Conservation (phyloP, 169 alveolate species). For the Plasmodium knowlesi region DNA sequence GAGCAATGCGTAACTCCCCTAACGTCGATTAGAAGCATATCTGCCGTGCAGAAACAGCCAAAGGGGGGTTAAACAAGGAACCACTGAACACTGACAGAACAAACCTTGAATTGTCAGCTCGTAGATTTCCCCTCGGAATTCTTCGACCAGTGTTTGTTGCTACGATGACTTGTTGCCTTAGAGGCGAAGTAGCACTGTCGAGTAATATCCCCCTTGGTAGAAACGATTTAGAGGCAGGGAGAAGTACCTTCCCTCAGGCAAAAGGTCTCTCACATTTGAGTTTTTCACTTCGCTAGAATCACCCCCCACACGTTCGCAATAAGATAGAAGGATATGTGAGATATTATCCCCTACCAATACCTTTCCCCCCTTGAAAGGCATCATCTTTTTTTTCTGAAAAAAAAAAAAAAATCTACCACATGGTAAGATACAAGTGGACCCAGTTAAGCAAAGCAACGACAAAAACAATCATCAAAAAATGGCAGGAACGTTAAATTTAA, state of each 20-base stretch:
- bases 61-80: neutral
- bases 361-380: neutral
- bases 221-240: neutral
- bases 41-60: neutral
- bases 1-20: neutral
- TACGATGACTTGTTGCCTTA: neutral
- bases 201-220: neutral
- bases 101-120: neutral
- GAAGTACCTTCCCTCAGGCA: neutral
- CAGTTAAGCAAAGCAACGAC: neutral
- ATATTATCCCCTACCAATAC: neutral
- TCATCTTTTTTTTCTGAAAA: neutral
- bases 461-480: conserved; percentile 10
- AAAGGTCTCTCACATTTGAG: neutral
- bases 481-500: conserved; percentile 72
- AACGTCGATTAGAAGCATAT: neutral
- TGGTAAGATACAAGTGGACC: conserved; percentile 1
- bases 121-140: neutral
- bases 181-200: neutral
- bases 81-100: neutral
- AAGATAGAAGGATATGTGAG: neutral
- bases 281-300: neutral
- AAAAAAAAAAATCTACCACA: neutral
- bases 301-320: neutral
- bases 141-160: neutral